Percentiles rank a stretch among this genome's conserved stretches.
Evolutionary conservation across 164 flowering plant genomes (phyloP).

Genomic region (Liriodendron chinense): DNA sequence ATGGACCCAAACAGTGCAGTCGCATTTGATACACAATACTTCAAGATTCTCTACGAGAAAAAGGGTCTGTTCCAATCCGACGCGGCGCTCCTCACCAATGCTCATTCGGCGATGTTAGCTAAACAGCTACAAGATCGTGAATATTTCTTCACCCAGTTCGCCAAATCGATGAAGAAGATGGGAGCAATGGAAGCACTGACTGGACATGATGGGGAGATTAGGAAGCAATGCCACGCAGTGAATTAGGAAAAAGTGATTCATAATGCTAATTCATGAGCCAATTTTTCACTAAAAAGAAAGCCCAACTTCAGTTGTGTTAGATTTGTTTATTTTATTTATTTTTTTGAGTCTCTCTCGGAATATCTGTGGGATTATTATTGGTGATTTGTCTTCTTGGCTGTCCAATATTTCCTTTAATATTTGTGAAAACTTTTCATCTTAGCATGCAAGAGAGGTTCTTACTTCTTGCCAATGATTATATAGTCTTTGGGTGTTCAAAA

Average conservation of each 20-base stretch:
- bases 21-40: conserved; percentile 41
- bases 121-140: not conserved
- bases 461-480: no score
- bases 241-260: not conserved
- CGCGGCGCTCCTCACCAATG: conserved; percentile 47
- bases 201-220: conserved; percentile 11
- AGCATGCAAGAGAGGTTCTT: no score
- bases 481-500: no score
- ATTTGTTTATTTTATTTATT: no score
- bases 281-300: no score
- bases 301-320: no score
- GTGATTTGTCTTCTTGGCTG: no score
- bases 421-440: no score
- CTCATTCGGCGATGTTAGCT: not conserved
- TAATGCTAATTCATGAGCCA: no score
- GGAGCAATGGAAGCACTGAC: conserved; percentile 9
- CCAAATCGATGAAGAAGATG: conserved; percentile 18
- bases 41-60: conserved; percentile 17
- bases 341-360: no score
- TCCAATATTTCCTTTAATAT: no score
- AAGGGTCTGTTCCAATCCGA: conserved; percentile 57
- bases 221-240: conserved; percentile 9
- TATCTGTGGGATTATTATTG: no score
- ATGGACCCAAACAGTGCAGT: conserved; percentile 47
- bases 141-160: conserved; percentile 2